Conservation (phyloP, 768 basidiomycete species). For the Thelephora ganbajun region DNA sequence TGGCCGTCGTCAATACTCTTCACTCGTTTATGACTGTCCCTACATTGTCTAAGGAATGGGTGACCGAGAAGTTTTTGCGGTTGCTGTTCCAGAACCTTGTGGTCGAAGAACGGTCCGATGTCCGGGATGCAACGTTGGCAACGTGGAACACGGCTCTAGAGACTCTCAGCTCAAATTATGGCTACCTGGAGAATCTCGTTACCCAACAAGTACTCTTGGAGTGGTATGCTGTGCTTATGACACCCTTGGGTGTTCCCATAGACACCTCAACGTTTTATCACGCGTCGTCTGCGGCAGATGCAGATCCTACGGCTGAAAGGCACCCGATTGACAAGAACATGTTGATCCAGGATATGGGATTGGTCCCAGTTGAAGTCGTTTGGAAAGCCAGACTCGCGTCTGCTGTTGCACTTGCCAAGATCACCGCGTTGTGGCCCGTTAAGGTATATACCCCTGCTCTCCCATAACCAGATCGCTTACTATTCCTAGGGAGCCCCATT, state of each 20-base stretch:
- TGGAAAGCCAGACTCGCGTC: constrained; percentile 69
- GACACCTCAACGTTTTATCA: constrained; percentile 58
- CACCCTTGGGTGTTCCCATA: constrained; percentile 72
- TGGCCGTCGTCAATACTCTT: constrained; percentile 84
- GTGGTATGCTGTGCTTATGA: constrained; percentile 86
- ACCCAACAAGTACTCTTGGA: constrained; percentile 51
- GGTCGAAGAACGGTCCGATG: constrained; percentile 79
- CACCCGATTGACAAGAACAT: constrained; percentile 97
- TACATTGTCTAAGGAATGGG: constrained; percentile 69
- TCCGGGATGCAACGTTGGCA: constrained; percentile 55
- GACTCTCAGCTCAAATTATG: constrained; percentile 31
- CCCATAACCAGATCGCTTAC: constrained; percentile 1
- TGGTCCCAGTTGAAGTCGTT: constrained; percentile 65
- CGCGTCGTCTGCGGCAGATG: constrained; percentile 33
- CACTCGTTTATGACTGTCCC: constrained; percentile 73
- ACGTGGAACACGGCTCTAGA: constrained; percentile 66
- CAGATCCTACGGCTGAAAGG: constrained; percentile 36
- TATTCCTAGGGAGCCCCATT: constrained; percentile 22
- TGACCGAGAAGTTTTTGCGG: constrained; percentile 59
- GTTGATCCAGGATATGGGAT: constrained; percentile 76
- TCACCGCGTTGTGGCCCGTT: constrained; percentile 63
- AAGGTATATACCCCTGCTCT: constrained; percentile 11
- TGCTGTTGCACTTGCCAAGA: constrained; percentile 60
- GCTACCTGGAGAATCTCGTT: constrained; percentile 37
- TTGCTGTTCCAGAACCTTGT: constrained; percentile 90